Conservation (phyloP, 257 asterid species). For the Solanum sejunctum region DNA sequence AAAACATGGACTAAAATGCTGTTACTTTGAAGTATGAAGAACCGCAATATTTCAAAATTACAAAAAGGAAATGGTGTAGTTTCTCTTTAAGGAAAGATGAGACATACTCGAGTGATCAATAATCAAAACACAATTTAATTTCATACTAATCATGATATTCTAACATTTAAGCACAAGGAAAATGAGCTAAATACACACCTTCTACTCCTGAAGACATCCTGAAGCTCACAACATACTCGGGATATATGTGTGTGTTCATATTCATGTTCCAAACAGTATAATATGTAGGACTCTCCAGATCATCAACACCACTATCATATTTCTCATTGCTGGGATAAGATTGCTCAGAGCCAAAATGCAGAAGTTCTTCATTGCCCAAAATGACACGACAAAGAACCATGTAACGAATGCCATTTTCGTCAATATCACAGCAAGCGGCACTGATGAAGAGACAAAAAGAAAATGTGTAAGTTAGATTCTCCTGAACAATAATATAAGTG, state of each 20-base stretch:
- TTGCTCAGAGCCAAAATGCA: conserved; percentile 64
- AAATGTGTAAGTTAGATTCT: background rate
- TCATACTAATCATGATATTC: background rate
- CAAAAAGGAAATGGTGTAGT: background rate
- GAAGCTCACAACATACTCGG: conserved; percentile 81
- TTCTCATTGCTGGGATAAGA: conserved; percentile 78
- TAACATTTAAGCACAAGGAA: background rate
- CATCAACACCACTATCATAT: conserved; percentile 89
- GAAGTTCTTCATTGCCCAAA: conserved; percentile 62
- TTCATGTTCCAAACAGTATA: conserved; percentile 84
- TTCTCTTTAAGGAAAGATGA: background rate
- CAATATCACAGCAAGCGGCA: conserved; percentile 56
- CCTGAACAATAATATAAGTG: background rate
- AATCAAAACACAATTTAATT: background rate
- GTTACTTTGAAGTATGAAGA: background rate
- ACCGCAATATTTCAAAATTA: background rate
- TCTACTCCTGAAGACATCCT: conserved; percentile 45
- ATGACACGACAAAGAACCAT: conserved; percentile 50
- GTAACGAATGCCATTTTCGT: conserved; percentile 69
- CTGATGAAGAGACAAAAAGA: conserved; percentile 17
- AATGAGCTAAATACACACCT: conserved; percentile 24
- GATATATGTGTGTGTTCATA: conserved; percentile 66
- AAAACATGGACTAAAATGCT: background rate
- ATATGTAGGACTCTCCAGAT: conserved; percentile 49
- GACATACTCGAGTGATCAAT: background rate